Evolutionary conservation across 2,329 filamentous ascomycete genomes (phyloP).

Genomic region (Anisogramma anomala): DNA sequence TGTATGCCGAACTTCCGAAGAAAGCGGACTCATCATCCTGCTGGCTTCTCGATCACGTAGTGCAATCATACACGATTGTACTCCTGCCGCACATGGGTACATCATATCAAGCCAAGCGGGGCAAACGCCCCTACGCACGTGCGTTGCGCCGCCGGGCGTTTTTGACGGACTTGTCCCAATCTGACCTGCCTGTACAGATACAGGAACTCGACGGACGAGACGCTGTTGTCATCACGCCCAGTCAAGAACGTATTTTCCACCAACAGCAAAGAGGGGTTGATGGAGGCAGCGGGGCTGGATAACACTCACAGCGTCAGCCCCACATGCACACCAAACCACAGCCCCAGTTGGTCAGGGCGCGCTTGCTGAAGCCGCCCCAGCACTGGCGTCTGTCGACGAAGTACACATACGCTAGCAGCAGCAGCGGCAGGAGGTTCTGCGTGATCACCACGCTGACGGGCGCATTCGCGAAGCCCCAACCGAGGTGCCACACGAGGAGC

Average conservation of each 20-base stretch:
- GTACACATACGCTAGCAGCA: constrained; percentile 63
- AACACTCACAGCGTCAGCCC: constrained; percentile 50
- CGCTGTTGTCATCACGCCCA: constrained; percentile 31
- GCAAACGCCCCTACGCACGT: constrained; percentile 30
- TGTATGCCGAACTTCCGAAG: too few relatives aligned
- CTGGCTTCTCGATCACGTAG: too few relatives aligned
- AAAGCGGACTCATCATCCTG: too few relatives aligned
- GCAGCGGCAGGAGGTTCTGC: constrained; percentile 59
- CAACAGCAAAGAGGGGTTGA: too few relatives aligned
- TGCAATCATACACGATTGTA: too few relatives aligned
- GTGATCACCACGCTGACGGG: constrained; percentile 67
- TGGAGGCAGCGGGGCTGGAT: not conserved
- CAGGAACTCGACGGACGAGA: constrained; percentile 40
- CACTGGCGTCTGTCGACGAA: constrained; percentile 63
- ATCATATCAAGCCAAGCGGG: too few relatives aligned
- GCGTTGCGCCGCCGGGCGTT: constrained; percentile 43
- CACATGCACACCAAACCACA: constrained; percentile 71
- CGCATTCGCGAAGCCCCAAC: constrained; percentile 62
- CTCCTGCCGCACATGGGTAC: too few relatives aligned
- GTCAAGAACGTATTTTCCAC: too few relatives aligned
- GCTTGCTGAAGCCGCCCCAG: constrained; percentile 67
- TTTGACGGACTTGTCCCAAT: constrained; percentile 41
- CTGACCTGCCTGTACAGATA: constrained; percentile 37
- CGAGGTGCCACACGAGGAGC: constrained; percentile 62
- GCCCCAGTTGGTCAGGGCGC: constrained; percentile 61